Base-by-base conservation (phyloP, 2,329 filamentous ascomycete species). In the Ilyonectria destructans region DNA sequence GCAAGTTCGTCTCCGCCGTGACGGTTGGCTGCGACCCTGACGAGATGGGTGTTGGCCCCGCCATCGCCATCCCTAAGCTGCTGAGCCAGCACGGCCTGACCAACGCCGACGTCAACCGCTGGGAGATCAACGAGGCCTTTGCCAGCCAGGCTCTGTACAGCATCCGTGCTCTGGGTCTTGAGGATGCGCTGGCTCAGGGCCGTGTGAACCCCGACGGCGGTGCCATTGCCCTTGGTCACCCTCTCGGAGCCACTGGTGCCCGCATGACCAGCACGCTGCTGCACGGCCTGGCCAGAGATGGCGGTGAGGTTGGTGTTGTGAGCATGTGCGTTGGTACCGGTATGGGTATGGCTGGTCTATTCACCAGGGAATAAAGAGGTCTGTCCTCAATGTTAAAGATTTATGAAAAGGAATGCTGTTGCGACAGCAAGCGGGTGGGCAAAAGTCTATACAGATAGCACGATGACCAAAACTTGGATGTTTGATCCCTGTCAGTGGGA, bases 1-100 rank as follows among this genome's bases (percentile, higher is more conserved):
- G 92, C 40, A 94, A 93, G 80, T 98, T 95, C 85, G 93, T 95
- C 0, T 91, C 89, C 0, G 92, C 93, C 1, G 87, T 90, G 33
- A 91, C 93, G 12, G 90, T 91, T 0, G 95, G 96, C 13, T 97
- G 94, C 79, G 86, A 86, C 58, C 95, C 96, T 0, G 94, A 97
- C 77, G 95, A 97, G 86, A 98, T 98, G 96, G 95, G 96, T 45
- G 86, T 98, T 65, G 95, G 96, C 0, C 95, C 96, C 0, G 94
- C 94, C 0, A 78, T 97, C 31, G 95, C 94, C 0, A 96, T 98
- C 59, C 95, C 95, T 7, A 93, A 92, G 79, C 85, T 97, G 21
- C 85, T 98, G n/a, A 80, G 84, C 19, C 88, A 89, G 68, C 88
- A 92, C 1, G 93, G 91, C 1, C 80, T 98, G 15, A 78, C 82